Base-by-base conservation (phyloP, 108 stramenopile genomes). In the Cyclotella cryptica region DNA sequence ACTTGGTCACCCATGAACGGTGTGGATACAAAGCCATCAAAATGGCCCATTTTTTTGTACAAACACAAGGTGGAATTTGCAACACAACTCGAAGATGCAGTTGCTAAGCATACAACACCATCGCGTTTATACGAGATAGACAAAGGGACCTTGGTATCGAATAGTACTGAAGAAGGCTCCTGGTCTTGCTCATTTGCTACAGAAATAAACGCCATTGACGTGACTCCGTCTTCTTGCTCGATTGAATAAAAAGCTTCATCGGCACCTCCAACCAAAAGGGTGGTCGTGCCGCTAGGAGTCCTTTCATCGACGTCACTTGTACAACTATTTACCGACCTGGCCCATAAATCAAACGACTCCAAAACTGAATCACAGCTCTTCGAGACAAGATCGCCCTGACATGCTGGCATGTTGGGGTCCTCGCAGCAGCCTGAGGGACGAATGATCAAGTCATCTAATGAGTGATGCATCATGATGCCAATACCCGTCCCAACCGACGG, bases 381-480 rank as follows among this genome's bases (percentile, higher is more conserved):
- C 18, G 40, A 35, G 26, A 57, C 27, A 12, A 75, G 35, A 30
- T 65, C 74, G 45, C 66, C 24, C 14, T 75, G 65, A 60, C 74
- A 75, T 30, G 40, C 14, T 30, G 74, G 74, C 46, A 75, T 28
- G 44, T 57, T 44, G 27, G 53, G 28, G 46, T 75, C 61, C 0
- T 64, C 74, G 18, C 74, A 75, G 28, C 74, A 75, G 22, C 74
- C 74, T 39, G 74, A 75, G 17, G 74, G 74, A 0, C 74, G 53
- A 11, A 66, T 44, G 0, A 57, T 27, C 12, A 27, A 24, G 54
- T 75, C 74, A 75, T 75, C 74, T n/a, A 75, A 39, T 46, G 74
- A 66, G 59, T 67, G 47, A 44, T 75, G 74, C 74, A 75, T 43
- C 74, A 75, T 75, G 18, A 67, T 59, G 7, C 74, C 74, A 58